Evolutionary conservation across 78 protist species (phyloP).

Genomic region (Capsaspora owczarzaki): DNA sequence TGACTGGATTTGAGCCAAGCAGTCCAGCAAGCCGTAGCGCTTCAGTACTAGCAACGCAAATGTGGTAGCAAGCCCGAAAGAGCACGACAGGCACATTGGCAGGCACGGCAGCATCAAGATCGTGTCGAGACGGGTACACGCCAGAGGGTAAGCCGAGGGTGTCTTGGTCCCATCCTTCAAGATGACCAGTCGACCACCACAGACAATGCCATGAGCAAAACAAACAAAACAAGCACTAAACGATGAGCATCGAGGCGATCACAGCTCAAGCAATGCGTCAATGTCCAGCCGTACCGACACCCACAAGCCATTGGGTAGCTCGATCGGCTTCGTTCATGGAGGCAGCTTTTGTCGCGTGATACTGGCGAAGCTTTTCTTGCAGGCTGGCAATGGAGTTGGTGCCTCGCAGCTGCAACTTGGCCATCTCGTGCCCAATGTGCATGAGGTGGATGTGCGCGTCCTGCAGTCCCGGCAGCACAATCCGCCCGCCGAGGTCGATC

Average conservation of each 20-base stretch:
- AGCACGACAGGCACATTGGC: neutral
- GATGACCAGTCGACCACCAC: too few species aligned
- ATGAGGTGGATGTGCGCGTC: neutral
- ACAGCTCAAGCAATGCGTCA: neutral
- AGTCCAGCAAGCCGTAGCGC: neutral
- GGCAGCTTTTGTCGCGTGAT: neutral
- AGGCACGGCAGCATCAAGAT: neutral
- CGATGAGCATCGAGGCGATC: neutral
- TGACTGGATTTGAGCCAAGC: neutral
- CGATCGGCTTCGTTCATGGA: neutral
- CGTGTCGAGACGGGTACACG: neutral
- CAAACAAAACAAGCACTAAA: neutral
- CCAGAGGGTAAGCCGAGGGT: neutral
- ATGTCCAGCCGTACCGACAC: neutral
- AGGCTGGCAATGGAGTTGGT: neutral
- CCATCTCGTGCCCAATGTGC: neutral
- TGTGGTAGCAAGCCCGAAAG: neutral
- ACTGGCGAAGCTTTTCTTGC: too few species aligned
- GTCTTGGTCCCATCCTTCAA: neutral
- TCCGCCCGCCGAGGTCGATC: too few species aligned
- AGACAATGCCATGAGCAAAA: too few species aligned
- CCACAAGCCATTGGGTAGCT: neutral
- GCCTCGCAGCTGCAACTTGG: neutral
- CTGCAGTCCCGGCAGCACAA: neutral
- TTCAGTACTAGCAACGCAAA: neutral